Evolutionary conservation across 73 alveolate species (phyloP), one percentile per base, ranked within the genome.

Genomic region (Symbiodinium natans): DNA sequence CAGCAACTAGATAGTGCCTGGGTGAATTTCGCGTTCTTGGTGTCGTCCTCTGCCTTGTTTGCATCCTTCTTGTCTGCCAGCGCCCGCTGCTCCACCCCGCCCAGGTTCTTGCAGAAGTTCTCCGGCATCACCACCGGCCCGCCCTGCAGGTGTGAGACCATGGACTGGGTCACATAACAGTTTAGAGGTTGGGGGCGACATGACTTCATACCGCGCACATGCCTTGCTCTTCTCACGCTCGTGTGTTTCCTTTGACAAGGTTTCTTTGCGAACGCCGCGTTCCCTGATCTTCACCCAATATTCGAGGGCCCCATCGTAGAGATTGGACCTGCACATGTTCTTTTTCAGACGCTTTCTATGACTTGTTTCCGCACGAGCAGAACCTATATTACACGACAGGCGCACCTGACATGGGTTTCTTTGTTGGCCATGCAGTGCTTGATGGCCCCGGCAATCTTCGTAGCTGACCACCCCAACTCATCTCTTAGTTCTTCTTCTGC

Each of bases 231-330:
- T 39, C 54, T 19, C 27, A 1, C 1, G 25, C 56, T 82, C 59
- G 42, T 59, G 88, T 38, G 34, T 59, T 3, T 34, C n/a, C 54
- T 39, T 4, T 6, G 54, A 2, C 2, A 3, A 4, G 27, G 39
- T 82, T 31, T 38, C 88, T 15, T 39, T 82, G 38, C 68, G 54
- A 33, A 38, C 59, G 39, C 88, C 88, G 33, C 42, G 39, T 36
- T 82, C 88, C n/a, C 88, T 33, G 8, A 82, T 4, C 41, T 34
- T 42, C 2, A 82, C 59, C 88, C 88, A 82, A 39, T 31, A 82
- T 10, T 82, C 88, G 33, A 15, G 36, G 88, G 38, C 41, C 88
- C 88, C 88, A 29, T 82, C 88, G 39, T 82, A 82, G 41, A 19
- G 41, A 59, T 82, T 82, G 1, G 27, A 1, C 88, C 88, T 82